Evolutionary conservation across 139 green algal genomes (phyloP), one percentile per base, ranked within the genome.

Genomic region (Chlamydomonas schloesseri): DNA sequence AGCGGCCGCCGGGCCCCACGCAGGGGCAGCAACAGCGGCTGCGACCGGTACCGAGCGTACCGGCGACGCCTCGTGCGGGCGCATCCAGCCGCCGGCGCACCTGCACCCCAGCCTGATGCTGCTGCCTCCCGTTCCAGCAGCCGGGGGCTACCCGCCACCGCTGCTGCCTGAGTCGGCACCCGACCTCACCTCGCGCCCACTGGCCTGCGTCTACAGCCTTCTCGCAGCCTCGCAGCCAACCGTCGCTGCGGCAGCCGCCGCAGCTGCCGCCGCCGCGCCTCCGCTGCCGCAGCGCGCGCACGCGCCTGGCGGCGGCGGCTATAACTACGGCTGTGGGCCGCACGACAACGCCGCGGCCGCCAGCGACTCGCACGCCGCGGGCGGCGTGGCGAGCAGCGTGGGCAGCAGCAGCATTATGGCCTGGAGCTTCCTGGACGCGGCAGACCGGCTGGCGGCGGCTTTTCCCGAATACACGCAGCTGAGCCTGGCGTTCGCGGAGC

Each of bases 371-470:
- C 78, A 84, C 21, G 78, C 78, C 20, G 78, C 78, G 9, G 78
- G 78, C 37, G 71, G 71, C 20, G 42, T 84, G 20, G 78, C 78
- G 24, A 84, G 78, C 78, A 67, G 37, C 13, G 78, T 84, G n/a
- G 78, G 46, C 64, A 84, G 78, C 47, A 84, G 42, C 64, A 33
- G 42, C 64, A 84, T 74, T n/a, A n/a, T 84, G 62, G 78, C 53
- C 5, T 84, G 78, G 78, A 67, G 42, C 47, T 84, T 84, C 46
- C 29, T 84, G 64, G 64, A 74, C 24, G 78, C 78, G 5, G 78
- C 78, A 0, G 78, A 84, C 42, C 67, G 18, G 64, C 29, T 84
- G 14, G 42, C 34, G 8, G 29, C 42, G 8, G 78, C 78, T 2
- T 84, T 36, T 34, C 78, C 78, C 18, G 26, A 46, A 36, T 84